A percentile compares a stretch with the other conserved stretches of the same genome.
These are phyloP conservation scores for Chlorociboria aeruginascens DNA, from an alignment of 495 filamentous ascomycete species.

Conservation along the genomic window DNA sequence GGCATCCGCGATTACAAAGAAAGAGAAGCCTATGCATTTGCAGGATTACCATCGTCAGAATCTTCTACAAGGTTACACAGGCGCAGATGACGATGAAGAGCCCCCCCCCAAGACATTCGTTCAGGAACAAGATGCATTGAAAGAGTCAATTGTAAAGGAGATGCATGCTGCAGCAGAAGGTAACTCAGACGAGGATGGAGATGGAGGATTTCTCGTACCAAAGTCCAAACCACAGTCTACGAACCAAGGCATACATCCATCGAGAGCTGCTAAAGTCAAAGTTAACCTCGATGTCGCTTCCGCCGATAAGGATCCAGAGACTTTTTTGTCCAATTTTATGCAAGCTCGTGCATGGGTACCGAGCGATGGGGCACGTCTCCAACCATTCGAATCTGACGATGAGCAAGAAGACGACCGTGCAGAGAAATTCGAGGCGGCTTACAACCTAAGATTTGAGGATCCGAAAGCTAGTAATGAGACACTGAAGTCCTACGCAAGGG, in stretches of 20 bases:
- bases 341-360: slow-evolving; percentile 79
- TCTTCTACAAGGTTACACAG: slow-evolving; percentile 49
- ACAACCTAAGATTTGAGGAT: slow-evolving; percentile 94
- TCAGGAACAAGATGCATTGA: slow-evolving; percentile 76
- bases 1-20: slow-evolving; percentile 27
- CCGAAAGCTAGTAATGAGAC: slow-evolving; percentile 73
- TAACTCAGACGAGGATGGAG: slow-evolving; percentile 35
- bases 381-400: slow-evolving; percentile 86
- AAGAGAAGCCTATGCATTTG: slow-evolving; percentile 76
- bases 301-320: slow-evolving; percentile 85
- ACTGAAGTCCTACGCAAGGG: slow-evolving; percentile 76
- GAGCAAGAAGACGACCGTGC: slow-evolving; percentile 71
- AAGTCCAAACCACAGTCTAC: slow-evolving; percentile 25
- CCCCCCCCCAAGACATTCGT: slow-evolving; percentile 54
- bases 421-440: slow-evolving; percentile 83
- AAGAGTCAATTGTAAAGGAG: slow-evolving; percentile 60
- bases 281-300: slow-evolving; percentile 53
- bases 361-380: slow-evolving; percentile 39
- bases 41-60: slow-evolving; percentile 85
- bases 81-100: slow-evolving; percentile 40
- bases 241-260: slow-evolving; percentile 30
- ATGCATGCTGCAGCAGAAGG: slow-evolving; percentile 53
- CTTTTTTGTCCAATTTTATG: slow-evolving; percentile 82
- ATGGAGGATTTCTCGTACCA: slow-evolving; percentile 58
- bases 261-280: slow-evolving; percentile 25